phyloP scores from a whole-genome alignment of 805 yeast genomes.

The Wickerhamomyces tratensis region DNA sequence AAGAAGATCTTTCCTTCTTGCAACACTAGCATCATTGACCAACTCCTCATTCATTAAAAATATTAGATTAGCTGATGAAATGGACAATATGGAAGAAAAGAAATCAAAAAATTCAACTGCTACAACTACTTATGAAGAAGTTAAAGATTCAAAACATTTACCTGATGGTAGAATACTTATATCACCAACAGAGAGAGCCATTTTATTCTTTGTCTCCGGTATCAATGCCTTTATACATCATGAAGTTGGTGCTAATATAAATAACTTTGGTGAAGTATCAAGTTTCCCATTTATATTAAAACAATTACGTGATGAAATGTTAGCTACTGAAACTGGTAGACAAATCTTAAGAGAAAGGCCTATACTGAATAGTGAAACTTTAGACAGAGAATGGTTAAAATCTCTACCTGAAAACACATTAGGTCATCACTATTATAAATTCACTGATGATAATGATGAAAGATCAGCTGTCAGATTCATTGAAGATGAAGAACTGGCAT shows the following conservation, averaged over 20 bases:
- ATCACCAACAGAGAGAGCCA: conserved; percentile 45
- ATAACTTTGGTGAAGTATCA: conserved; percentile 84
- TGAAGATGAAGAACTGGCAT: conserved; percentile 84
- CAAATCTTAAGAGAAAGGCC: conserved; percentile 73
- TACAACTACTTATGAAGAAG: conserved; percentile 5
- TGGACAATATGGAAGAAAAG: conserved; percentile 36
- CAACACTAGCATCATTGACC: conserved; percentile 8
- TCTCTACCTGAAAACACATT: conserved; percentile 57
- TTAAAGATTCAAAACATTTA: conserved; percentile 30
- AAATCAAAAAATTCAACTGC: conserved; percentile 27
- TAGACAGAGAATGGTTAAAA: conserved; percentile 53
- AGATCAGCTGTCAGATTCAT: conserved; percentile 82
- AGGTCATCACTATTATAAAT: conserved; percentile 75
- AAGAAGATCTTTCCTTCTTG: too few species aligned
- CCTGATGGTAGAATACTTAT: conserved; percentile 73
- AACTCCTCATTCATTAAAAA: conserved; percentile 25
- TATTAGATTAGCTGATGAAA: conserved; percentile 46
- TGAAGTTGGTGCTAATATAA: conserved; percentile 64
- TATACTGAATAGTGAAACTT: conserved; percentile 62
- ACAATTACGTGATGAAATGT: conserved; percentile 61
- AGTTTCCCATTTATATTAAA: conserved; percentile 63
- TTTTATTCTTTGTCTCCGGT: conserved; percentile 66
- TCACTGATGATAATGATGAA: conserved; percentile 91
- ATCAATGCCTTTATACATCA: conserved; percentile 72
- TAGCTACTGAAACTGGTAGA: conserved; percentile 67